Evolutionary conservation across 441 rosid genomes (phyloP), one percentile per base, ranked within the genome.

Genomic region (Bocquillonia castaneifolia): DNA sequence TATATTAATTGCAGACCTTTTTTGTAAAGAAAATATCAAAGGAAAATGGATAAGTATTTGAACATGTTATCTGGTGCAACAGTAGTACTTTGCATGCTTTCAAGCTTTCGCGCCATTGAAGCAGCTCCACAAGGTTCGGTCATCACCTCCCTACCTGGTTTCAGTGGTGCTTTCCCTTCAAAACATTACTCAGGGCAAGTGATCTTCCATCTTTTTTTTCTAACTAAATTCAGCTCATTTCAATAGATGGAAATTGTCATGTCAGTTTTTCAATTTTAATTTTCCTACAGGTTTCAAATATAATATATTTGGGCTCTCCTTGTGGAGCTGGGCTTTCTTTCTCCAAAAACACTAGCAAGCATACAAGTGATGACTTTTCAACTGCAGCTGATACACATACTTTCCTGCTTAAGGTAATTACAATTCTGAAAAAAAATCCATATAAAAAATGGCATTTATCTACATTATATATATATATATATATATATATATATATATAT

Each of bases 231-330:
- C 18, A 15, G 5, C 36, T 3, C n/a, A 15, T 54, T 26, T 25
- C 3, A 0, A 3, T 29, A 10, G 6, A 39, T 39, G 12, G 9
- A 3, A n/a, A n/a, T n/a, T n/a, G n/a, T 36, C 40, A 36, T 3
- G 9, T 3, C 4, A 9, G 40, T 36, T 4, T 9, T 36, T 4
- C n/a, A n/a, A n/a, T n/a, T n/a, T n/a, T n/a, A n/a, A n/a, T n/a
- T n/a, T n/a, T n/a, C n/a, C n/a, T n/a, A n/a, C 69, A 86, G 91
- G 92, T 79, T 50, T 82, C 92, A 17, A 87, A 47, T 74, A 73
- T 85, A 7, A 77, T 87, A 37, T 87, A 87, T 65, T 68, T 87
- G 77, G 92, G 85, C 57, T 82, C 92, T 9, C 92, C 92, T 1
- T 63, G 67, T 7, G 92, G 89, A 12, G 89, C 77, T 22, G 89